Evolutionary conservation across 2,329 filamentous ascomycete species (phyloP).

Genomic region (Diaporthe sp.): DNA sequence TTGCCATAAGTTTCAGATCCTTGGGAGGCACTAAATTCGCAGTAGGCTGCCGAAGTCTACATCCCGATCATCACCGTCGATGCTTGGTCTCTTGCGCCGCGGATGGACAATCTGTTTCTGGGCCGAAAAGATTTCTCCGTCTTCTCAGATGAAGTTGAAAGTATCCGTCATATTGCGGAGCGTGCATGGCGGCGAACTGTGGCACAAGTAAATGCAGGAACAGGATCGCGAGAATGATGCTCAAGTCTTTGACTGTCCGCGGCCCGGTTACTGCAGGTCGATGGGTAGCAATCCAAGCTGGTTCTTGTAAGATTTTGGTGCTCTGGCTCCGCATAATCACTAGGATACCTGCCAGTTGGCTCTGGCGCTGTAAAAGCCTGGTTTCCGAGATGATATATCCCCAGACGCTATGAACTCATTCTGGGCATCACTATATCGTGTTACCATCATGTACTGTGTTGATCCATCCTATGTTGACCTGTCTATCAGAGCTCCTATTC

Average conservation of each 20-base stretch:
- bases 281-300: background rate
- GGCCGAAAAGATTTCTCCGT: background rate
- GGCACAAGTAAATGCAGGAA: background rate
- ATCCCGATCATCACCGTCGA: background rate
- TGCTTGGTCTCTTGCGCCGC: background rate
- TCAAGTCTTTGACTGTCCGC: background rate
- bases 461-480: background rate
- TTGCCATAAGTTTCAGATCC: background rate
- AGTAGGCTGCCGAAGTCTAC: background rate
- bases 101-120: background rate
- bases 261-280: too few relatives aligned
- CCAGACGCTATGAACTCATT: background rate
- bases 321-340: too few relatives aligned
- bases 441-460: background rate
- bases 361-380: background rate
- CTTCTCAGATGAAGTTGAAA: background rate
- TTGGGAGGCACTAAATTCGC: background rate
- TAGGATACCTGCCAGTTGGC: background rate
- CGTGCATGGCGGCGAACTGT: background rate
- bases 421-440: background rate
- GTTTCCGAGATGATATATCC: background rate
- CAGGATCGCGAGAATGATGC: too few relatives aligned
- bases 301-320: too few relatives aligned
- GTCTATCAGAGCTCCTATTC: background rate
- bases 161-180: background rate